phyloP scores from a whole-genome alignment of 176 grass and related monocot species.

The Rhipidocladum racemiflorum region DNA sequence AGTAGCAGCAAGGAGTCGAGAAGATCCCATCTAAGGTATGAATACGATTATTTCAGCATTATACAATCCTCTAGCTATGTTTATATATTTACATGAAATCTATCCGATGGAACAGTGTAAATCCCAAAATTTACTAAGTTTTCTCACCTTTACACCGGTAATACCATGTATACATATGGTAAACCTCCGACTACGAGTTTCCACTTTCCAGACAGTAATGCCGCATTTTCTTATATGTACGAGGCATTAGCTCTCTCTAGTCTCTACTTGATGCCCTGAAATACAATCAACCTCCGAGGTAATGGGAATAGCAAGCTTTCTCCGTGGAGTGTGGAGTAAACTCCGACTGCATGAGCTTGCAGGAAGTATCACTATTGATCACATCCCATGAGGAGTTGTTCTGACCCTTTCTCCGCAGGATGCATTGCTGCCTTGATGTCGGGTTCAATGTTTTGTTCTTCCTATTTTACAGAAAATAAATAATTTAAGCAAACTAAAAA shows the following conservation, averaged over 20 bases:
- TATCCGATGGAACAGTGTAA: background rate
- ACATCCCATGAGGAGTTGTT: background rate
- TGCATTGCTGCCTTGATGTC: background rate
- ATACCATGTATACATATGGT: background rate
- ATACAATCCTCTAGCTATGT: background rate
- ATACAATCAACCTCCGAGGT: background rate
- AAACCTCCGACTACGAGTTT: background rate
- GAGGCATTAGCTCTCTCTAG: background rate
- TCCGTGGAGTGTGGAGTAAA: background rate
- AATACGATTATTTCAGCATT: background rate
- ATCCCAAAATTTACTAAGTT: conserved; percentile 1
- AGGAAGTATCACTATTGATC: background rate
- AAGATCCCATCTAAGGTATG: background rate
- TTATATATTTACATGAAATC: conserved; percentile 17
- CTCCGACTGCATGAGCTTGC: background rate
- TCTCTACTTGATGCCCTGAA: background rate
- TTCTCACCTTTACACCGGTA: background rate
- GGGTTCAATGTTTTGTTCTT: conserved; percentile 38
- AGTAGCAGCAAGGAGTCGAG: background rate
- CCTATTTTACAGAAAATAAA: conserved; percentile 30
- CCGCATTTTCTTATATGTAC: conserved; percentile 23
- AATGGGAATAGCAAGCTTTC: background rate
- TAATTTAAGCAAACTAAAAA: background rate
- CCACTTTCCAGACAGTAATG: background rate
- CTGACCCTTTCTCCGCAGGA: background rate